Conservation (phyloP, 352 stramenopile genomes). For the Phytophthora pisi region DNA sequence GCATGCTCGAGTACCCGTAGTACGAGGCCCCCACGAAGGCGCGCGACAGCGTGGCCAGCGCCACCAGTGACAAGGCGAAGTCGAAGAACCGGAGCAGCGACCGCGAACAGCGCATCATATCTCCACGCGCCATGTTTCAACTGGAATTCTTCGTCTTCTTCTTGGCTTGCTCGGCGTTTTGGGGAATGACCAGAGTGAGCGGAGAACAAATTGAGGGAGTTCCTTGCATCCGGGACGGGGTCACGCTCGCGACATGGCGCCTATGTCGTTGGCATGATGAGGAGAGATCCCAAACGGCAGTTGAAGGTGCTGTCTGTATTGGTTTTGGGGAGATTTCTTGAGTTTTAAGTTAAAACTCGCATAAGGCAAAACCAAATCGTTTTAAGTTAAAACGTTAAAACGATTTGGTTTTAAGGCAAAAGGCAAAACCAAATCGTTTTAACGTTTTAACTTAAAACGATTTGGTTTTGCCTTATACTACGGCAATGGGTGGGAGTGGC, state of each 20-base stretch:
- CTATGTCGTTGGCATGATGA: slow-evolving; percentile 1
- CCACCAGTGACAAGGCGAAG: slow-evolving; percentile 59
- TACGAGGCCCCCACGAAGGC: slow-evolving; percentile 67
- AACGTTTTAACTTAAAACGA: too few relatives aligned
- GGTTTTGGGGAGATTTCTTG: slow-evolving; percentile 4
- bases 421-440: too few relatives aligned
- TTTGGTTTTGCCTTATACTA: slow-evolving; percentile 8
- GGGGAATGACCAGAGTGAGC: slow-evolving; percentile 18
- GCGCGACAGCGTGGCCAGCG: slow-evolving; percentile 61
- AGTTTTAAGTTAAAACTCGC: too few relatives aligned
- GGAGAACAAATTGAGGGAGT: background rate
- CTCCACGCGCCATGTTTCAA: slow-evolving; percentile 33
- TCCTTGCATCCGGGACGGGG: slow-evolving; percentile 34
- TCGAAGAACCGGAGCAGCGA: slow-evolving; percentile 66
- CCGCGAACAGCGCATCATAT: slow-evolving; percentile 36
- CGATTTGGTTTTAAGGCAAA: too few relatives aligned
- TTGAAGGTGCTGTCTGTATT: background rate
- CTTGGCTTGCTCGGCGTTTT: slow-evolving; percentile 14
- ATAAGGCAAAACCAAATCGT: too few relatives aligned
- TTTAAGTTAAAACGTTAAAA: too few relatives aligned
- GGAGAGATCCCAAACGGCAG: background rate
- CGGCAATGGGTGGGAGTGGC: slow-evolving; percentile 10
- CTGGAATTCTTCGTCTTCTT: slow-evolving; percentile 15
- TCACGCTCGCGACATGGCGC: slow-evolving; percentile 5
- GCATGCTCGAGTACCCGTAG: slow-evolving; percentile 76